phyloP scores from a whole-genome alignment of 164 flowering plant genomes.

The Cinnamomum chago region DNA sequence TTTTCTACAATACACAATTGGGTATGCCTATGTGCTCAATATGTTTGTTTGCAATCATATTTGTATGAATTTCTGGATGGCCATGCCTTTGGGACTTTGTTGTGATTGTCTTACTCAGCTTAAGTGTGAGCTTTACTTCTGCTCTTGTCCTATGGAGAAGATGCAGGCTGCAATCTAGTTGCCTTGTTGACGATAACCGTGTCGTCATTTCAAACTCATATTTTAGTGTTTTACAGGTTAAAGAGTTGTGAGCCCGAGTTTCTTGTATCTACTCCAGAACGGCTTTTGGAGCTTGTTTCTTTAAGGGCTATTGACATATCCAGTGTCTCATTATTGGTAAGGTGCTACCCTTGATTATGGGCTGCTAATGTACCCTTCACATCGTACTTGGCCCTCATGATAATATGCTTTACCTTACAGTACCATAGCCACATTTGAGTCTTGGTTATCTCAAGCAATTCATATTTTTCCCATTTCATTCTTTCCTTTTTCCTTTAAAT shows the following conservation, averaged over 20 bases:
- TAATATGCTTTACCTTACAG: neutral
- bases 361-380: neutral
- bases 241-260: constrained; percentile 93
- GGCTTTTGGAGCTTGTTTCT: constrained; percentile 78
- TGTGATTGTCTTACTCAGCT: neutral
- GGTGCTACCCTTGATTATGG: constrained; percentile 4
- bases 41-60: too few relatives aligned
- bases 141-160: neutral
- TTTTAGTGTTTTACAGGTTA: constrained; percentile 34
- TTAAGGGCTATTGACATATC: constrained; percentile 66
- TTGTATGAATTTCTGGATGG: neutral
- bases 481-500: neutral
- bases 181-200: neutral
- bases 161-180: neutral
- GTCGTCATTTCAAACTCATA: neutral
- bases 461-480: neutral
- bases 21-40: neutral
- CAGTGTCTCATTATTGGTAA: constrained; percentile 72
- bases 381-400: neutral
- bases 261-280: constrained; percentile 79
- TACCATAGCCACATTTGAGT: neutral
- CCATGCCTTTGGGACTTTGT: neutral
- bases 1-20: neutral
- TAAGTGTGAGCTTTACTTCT: neutral
- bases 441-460: neutral